Conservation (phyloP, 2,329 filamentous ascomycete genomes). For the Byssochlamys sp. region DNA sequence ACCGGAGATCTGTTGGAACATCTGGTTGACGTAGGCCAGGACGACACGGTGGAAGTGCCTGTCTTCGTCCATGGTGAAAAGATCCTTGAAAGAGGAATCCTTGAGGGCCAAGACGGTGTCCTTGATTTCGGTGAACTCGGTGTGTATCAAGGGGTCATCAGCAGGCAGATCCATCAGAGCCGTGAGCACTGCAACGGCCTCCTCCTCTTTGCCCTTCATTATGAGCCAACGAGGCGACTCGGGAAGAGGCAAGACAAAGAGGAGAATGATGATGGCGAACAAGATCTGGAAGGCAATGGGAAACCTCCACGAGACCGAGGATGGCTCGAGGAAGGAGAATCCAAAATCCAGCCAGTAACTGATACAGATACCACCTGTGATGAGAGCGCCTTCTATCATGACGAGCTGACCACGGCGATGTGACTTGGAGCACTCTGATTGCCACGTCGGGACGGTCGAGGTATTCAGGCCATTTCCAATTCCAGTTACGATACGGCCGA, state of each 20-base stretch:
- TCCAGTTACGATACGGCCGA: slow-evolving; percentile 44
- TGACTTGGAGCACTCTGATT: slow-evolving; percentile 43
- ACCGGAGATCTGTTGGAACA: slow-evolving; percentile 44
- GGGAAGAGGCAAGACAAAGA: slow-evolving; percentile 41
- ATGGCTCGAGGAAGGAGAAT: slow-evolving; percentile 44
- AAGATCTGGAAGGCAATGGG: slow-evolving; percentile 51
- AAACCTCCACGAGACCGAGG: slow-evolving; percentile 44
- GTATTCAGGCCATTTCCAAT: slow-evolving; percentile 46
- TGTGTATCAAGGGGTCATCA: slow-evolving; percentile 36
- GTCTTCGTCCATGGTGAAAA: slow-evolving; percentile 51
- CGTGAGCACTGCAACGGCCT: slow-evolving; percentile 39
- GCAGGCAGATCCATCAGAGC: slow-evolving; percentile 40
- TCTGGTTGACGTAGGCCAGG: slow-evolving; percentile 49
- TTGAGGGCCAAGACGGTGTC: slow-evolving; percentile 44
- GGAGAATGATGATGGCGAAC: slow-evolving; percentile 44
- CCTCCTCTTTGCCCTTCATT: slow-evolving; percentile 45
- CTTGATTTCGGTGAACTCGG: slow-evolving; percentile 44
- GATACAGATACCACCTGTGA: slow-evolving; percentile 43
- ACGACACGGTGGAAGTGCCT: slow-evolving; percentile 48
- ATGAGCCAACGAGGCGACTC: slow-evolving; percentile 53
- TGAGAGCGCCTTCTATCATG: slow-evolving; percentile 45
- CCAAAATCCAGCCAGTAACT: slow-evolving; percentile 45
- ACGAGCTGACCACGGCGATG: slow-evolving; percentile 44
- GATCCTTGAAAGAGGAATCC: slow-evolving; percentile 45
- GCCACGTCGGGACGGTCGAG: slow-evolving; percentile 44